Evolutionary conservation across 495 filamentous ascomycete genomes (phyloP).

Genomic region (Chaetomium cochliodes): DNA sequence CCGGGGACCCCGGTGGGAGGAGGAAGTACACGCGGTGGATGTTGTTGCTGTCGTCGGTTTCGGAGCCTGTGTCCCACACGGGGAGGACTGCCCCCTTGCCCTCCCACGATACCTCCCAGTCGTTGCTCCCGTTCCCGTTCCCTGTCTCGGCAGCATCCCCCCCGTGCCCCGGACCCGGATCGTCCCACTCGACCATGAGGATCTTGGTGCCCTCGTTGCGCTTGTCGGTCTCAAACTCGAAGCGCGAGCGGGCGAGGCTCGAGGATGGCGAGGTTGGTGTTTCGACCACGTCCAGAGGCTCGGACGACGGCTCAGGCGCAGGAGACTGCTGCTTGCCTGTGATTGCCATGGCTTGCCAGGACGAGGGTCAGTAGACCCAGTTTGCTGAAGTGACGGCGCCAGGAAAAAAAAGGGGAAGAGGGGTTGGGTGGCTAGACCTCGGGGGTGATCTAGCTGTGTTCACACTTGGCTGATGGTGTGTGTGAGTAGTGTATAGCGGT

Average conservation of each 20-base stretch:
- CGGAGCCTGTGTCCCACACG: conserved; percentile 53
- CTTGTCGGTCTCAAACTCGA: conserved; percentile 76
- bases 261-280: conserved; percentile 46
- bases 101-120: conserved; percentile 77
- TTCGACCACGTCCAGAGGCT: conserved; percentile 36
- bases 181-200: conserved; percentile 81
- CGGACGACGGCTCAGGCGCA: conserved; percentile 20
- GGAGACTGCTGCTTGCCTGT: conserved; percentile 21
- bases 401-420: neutral
- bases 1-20: conserved; percentile 60
- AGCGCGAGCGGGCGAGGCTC: conserved; percentile 64
- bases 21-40: conserved; percentile 71
- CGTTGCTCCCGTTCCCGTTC: conserved; percentile 14
- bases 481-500: neutral
- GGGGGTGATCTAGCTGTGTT: neutral
- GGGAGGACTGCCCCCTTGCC: conserved; percentile 66
- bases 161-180: conserved; percentile 40
- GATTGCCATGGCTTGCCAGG: conserved; percentile 27
- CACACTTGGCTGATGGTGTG: neutral
- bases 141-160: neutral
- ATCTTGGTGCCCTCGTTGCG: conserved; percentile 82
- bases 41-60: conserved; percentile 21
- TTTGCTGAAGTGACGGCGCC: neutral
- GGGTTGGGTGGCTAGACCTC: neutral
- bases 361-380: neutral